Conservation (phyloP, 805 yeast genomes). For the Torulaspora quercuum region DNA sequence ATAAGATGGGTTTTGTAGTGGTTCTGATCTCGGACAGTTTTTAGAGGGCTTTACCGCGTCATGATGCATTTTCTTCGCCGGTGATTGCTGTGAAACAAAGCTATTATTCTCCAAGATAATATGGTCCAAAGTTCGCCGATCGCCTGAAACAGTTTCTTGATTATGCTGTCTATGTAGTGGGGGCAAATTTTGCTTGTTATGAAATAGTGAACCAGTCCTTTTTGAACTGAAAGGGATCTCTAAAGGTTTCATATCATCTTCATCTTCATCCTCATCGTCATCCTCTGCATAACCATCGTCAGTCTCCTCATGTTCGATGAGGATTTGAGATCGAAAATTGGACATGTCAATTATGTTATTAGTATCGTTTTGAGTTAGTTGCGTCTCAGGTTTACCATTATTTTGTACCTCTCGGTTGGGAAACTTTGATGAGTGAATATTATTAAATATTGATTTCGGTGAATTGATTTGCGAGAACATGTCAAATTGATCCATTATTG, state of each 20-base stretch:
- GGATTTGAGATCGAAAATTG: constrained; percentile 13
- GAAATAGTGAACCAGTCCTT: constrained; percentile 24
- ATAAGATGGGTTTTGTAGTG: constrained; percentile 1
- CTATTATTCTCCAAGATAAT: constrained; percentile 6
- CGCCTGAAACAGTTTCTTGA: constrained; percentile 1
- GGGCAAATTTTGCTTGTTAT: constrained; percentile 19
- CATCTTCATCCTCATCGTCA: constrained; percentile 16
- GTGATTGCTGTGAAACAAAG: constrained; percentile 2
- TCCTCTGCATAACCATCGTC: constrained; percentile 28
- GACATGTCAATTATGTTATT: constrained; percentile 17
- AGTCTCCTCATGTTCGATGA: constrained; percentile 22
- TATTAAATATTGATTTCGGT: constrained; percentile 7
- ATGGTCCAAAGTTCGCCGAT: constrained; percentile 12
- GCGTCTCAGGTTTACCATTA: constrained; percentile 1
- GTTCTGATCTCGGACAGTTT: not conserved
- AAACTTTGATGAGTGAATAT: constrained; percentile 3
- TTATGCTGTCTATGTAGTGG: constrained; percentile 10
- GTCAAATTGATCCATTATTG: constrained; percentile 32
- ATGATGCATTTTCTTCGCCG: constrained; percentile 4
- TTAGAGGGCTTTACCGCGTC: too few species aligned
- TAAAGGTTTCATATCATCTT: constrained; percentile 24
- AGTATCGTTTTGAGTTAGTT: constrained; percentile 12
- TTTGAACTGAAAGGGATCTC: constrained; percentile 28
- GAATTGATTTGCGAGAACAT: constrained; percentile 19
- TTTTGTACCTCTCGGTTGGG: constrained; percentile 1